Conservation (phyloP, 805 yeast genomes). For the Yamadazyma ubonensis region DNA sequence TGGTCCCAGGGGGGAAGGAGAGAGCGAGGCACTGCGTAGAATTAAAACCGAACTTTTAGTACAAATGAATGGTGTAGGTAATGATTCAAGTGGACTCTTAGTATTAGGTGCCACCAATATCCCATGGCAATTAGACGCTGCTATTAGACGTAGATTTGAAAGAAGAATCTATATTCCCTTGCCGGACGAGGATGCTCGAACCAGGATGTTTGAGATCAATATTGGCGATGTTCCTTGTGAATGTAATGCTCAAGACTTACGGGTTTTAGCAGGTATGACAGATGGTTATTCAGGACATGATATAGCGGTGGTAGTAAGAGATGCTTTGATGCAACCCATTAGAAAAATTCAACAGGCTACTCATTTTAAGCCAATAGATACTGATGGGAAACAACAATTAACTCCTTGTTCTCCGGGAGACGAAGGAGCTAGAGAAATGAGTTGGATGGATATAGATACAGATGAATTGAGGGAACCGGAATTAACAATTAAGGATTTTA, state of each 20-base stretch:
- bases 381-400: slow-evolving; percentile 46
- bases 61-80: slow-evolving; percentile 99
- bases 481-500: slow-evolving; percentile 84
- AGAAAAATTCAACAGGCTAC: slow-evolving; percentile 95
- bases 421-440: slow-evolving; percentile 76
- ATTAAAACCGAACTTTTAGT: slow-evolving; percentile 94
- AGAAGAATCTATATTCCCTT: slow-evolving; percentile 90
- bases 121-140: slow-evolving; percentile 98
- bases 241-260: slow-evolving; percentile 69
- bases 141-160: slow-evolving; percentile 94
- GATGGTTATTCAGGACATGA: slow-evolving; percentile 98
- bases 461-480: slow-evolving; percentile 90
- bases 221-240: slow-evolving; percentile 88
- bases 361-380: slow-evolving; percentile 70
- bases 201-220: slow-evolving; percentile 90
- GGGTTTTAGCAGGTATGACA: slow-evolving; percentile 84
- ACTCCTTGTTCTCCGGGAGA: slow-evolving; percentile 99
- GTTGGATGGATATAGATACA: slow-evolving; percentile 89
- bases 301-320: slow-evolving; percentile 93
- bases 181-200: slow-evolving; percentile 91
- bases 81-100: slow-evolving; percentile 86
- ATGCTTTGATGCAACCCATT: slow-evolving; percentile 97
- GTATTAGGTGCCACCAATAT: slow-evolving; percentile 97
- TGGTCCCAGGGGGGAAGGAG: slow-evolving; percentile 98
- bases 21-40: slow-evolving; percentile 93